Conservation (phyloP, 2,329 filamentous ascomycete species). For the Ophiostoma perfectum region DNA sequence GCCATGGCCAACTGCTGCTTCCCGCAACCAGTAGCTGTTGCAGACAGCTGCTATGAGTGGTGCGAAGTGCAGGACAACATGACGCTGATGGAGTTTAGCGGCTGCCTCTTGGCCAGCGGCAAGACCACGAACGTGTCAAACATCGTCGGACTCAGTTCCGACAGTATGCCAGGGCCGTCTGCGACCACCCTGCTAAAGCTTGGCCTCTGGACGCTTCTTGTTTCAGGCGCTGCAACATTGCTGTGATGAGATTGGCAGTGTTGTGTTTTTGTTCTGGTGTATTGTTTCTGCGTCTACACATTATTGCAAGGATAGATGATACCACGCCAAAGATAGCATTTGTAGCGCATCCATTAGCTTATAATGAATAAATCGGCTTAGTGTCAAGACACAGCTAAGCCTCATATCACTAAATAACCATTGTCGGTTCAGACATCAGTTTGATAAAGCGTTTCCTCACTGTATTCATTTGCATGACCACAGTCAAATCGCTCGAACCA, state of each 20-base stretch:
- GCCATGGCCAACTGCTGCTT: slow-evolving; percentile 8
- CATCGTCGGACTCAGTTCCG: background rate
- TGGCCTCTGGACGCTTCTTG: background rate
- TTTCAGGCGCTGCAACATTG: background rate
- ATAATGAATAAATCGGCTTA: too few relatives aligned
- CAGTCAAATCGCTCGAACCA: too few relatives aligned
- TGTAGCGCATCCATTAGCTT: too few relatives aligned
- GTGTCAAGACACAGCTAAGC: too few relatives aligned
- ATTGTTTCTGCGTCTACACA: background rate
- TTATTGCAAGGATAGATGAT: too few relatives aligned
- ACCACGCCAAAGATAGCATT: too few relatives aligned
- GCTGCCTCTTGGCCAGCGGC: background rate
- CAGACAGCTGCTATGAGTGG: background rate
- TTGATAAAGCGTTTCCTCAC: too few relatives aligned
- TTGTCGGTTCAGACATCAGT: too few relatives aligned
- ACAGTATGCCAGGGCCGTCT: background rate
- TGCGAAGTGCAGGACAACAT: background rate
- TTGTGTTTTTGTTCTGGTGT: background rate
- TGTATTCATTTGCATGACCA: too few relatives aligned
- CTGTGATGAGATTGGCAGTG: background rate
- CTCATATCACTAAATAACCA: too few relatives aligned
- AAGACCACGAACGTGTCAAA: background rate
- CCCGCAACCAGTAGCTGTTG: background rate
- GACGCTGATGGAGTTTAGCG: background rate
- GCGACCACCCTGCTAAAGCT: background rate